These are phyloP conservation scores for Acer saccharum DNA, from an alignment of 345 rosid genomes.

Conservation along the genomic window DNA sequence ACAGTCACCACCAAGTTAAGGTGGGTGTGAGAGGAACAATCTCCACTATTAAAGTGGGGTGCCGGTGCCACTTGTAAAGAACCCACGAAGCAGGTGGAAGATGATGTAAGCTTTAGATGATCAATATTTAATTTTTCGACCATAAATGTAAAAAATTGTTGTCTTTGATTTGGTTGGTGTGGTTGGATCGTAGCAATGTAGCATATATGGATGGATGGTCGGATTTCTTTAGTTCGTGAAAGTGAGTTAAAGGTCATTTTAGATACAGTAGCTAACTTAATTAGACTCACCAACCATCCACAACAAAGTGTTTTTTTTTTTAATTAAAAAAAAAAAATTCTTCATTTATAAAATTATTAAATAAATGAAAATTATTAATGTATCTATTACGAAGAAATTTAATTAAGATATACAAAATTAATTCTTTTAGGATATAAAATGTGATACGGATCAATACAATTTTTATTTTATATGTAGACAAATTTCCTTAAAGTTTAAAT, in stretches of 20 bases:
- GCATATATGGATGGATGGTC: no score
- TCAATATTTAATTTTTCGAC: background rate
- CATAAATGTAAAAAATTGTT: no score
- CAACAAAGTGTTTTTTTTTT: no score
- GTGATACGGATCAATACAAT: no score
- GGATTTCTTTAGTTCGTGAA: background rate
- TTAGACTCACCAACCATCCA: constrained; percentile 10
- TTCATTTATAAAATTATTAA: no score
- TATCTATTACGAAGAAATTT: no score
- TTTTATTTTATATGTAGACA: no score
- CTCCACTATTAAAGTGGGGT: constrained; percentile 1
- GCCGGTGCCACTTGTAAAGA: constrained; percentile 10
- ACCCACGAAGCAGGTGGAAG: constrained; percentile 6
- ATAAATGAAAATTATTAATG: no score
- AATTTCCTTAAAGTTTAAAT: no score
- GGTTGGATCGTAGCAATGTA: background rate
- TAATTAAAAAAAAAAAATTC: no score
- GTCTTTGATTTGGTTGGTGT: background rate
- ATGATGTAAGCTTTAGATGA: background rate
- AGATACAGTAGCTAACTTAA: background rate
- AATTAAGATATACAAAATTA: no score
- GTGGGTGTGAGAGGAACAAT: background rate
- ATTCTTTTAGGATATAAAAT: no score
- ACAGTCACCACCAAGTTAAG: background rate
- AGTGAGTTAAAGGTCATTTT: background rate